Base-by-base conservation (phyloP, 192 early-diverging fungal genomes). In the Podila verticillata region DNA sequence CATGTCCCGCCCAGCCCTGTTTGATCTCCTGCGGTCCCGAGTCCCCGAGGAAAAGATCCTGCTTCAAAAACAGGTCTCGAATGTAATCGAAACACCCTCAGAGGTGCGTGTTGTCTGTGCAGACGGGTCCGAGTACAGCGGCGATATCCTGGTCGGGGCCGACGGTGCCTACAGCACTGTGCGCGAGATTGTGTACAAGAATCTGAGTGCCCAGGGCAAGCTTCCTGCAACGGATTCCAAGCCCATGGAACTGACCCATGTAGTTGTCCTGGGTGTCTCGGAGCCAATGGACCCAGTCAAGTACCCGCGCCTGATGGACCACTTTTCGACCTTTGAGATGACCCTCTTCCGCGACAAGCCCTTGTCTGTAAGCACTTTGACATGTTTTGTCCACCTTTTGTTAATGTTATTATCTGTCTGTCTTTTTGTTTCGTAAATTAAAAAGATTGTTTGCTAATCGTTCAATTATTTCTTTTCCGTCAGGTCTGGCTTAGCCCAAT, bases 91-190 rank as follows among this genome's bases (percentile, higher is more conserved):
- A 48, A 35, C 19, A 2, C 57, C 65, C 24, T 7, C 51, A 19
- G 74, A 66, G 3, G 73, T 70, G 20, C 20, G 48, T 3, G 57
- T 49, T 12, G 22, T 44, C 7, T 77, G 74, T 44, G 39, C 61
- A 6, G 74, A 77, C 30, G 74, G 68, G 13, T 48, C 74, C 3
- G 61, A 63, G 7, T 70, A 65, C 57, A n/a, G 57, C 10, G 35
- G 67, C 34, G 67, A 77, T 65, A 77, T 77, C 12, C 60, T 77
- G 7, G 67, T 70, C 8, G 74, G 74, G 3, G 67, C 74, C 10
- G 74, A 77, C 44, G 74, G 74, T 48, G 74, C 74, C 7, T 77
- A 77, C 22, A 69, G 66, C 10, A 60, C 30, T 5, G 63, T 70
- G 2, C 74, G 74, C 26, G 63, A 77, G 6, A 59, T 54, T 9